Base-by-base conservation (phyloP, 2,329 filamentous ascomycete genomes). In the Rutstroemia sp. region DNA sequence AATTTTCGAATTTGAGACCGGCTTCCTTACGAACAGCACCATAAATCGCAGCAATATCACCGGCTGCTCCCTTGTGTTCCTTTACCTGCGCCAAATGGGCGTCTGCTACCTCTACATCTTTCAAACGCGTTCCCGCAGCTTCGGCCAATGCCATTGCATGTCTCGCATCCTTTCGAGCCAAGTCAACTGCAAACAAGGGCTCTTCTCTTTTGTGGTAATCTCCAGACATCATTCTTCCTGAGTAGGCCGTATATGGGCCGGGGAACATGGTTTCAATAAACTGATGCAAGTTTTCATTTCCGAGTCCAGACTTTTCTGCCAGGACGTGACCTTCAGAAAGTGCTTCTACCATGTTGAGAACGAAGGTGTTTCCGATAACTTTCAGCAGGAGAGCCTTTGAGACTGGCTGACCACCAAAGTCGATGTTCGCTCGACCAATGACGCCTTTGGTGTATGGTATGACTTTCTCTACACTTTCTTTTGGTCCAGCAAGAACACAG, bases 31-130 rank as follows among this genome's bases (percentile, higher is more conserved):
- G 81, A 54, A 88, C 84, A 2, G 86, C 86, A 0, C 91, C 91
- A 73, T 95, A 95, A 39, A 96, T 86, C 10, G 81, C 86, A 2
- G 88, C 86, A 69, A 95, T 82, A 71, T 96, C 92, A 0, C 89
- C 90, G 62, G 78, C 82, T 46, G 79, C 77, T 0, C 89, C 89
- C 48, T 76, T 74, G 59, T 90, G 78, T 57, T 85, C 81, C 70
- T 89, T 86, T 2, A 95, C 84, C 56, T 75, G 73, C 54, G 78
- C 77, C 64, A 96, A 71, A 69, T 94, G 87, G 27, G 73, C 75
- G 71, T 92, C 86, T 1, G 78, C 86, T 3, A 86, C 76, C 70
- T 88, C 83, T 1, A 87, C 73, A 60, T 82, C 84, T 58, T 75
- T 78, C 71, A 95, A 71, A 57, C 76, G 78, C 45, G 80, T 76